phyloP scores from a whole-genome alignment of 495 filamentous ascomycete genomes.

The Oidiodendron maius region DNA sequence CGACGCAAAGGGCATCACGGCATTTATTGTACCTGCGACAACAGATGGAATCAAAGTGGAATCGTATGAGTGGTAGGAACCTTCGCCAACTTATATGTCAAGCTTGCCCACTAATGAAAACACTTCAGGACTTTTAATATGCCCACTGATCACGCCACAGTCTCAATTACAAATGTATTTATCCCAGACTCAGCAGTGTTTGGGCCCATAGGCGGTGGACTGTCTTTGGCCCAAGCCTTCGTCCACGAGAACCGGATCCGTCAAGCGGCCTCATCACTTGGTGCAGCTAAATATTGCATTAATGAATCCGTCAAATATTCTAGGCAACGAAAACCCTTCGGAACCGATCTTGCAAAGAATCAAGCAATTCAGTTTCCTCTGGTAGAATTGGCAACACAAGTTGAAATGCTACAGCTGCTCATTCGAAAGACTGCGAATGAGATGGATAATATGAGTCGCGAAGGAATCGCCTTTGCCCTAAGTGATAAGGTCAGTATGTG shows the following conservation, averaged over 20 bases:
- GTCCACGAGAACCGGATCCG: slow-evolving; percentile 58
- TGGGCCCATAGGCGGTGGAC: slow-evolving; percentile 38
- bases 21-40: slow-evolving; percentile 46
- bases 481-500: slow-evolving; percentile 56
- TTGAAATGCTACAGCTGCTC: slow-evolving; percentile 52
- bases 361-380: slow-evolving; percentile 58
- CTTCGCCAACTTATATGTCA: too few relatives aligned
- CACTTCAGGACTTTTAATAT: slow-evolving; percentile 53
- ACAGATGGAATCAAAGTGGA: slow-evolving; percentile 40
- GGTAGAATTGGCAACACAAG: slow-evolving; percentile 53
- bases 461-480: slow-evolving; percentile 45
- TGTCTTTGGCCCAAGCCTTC: slow-evolving; percentile 55
- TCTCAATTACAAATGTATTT: slow-evolving; percentile 41
- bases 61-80: slow-evolving; percentile 56
- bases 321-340: slow-evolving; percentile 44
- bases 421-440: slow-evolving; percentile 52
- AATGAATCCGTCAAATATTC: slow-evolving; percentile 48
- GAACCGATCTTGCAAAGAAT: slow-evolving; percentile 45
- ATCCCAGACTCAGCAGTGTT: slow-evolving; percentile 43
- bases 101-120: too few relatives aligned
- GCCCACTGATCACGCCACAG: slow-evolving; percentile 47
- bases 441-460: slow-evolving; percentile 48
- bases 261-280: slow-evolving; percentile 53
- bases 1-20: slow-evolving; percentile 45
- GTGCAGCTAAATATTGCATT: slow-evolving; percentile 51